Base-by-base conservation (phyloP, 2,329 filamentous ascomycete species). In the Cryphonectria radicalis region DNA sequence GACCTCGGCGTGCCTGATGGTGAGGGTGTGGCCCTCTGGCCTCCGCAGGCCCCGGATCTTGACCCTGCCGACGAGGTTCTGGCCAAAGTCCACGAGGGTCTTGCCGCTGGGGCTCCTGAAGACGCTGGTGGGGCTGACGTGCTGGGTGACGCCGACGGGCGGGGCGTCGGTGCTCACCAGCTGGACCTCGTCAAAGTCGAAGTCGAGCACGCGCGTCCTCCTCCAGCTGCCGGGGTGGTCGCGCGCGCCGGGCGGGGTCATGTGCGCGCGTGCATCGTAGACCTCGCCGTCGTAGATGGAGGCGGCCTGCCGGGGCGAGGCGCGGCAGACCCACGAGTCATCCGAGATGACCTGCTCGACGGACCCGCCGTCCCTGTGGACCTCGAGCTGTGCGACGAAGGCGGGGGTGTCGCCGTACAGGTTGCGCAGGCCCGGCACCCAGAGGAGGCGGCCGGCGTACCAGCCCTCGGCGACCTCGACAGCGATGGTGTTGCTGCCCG, bases 61-160 rank as follows among this genome's bases (percentile, higher is more conserved):
- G 1, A 88, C 69, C 74, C 81, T 82, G 1, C 88, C 88, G 0
- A 89, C 87, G 0, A 89, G 78, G 73, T 90, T 89, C 74, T 90
- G 87, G 1, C 87, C 87, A 76, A 89, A 89, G 73, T 90, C 87
- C 6, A 89, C 71, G 1, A 89, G 78, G 0, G 79, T 83, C 74
- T 86, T 86, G 5, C 85, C 84, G 4, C 76, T 77, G 22, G 73
- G 68, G 46, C 66, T 72, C 22, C 40, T 62, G 43, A 70, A 66
- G 8, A 74, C 63, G 8, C 62, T 40, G 59, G 67, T 66, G 17
- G 66, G 60, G 11, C 57, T 11, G n/a, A 79, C 67, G 3, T 75
- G 73, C 69, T 79, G 75, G 3, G 76, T 71, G 32, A 76, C 75
- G 19, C 77, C 75, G 35, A 81, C 79, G 3, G 80, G 79, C 2